These are phyloP conservation scores for Clitopilus passeckerianus DNA, from an alignment of 768 basidiomycete species.

Conservation along the genomic window DNA sequence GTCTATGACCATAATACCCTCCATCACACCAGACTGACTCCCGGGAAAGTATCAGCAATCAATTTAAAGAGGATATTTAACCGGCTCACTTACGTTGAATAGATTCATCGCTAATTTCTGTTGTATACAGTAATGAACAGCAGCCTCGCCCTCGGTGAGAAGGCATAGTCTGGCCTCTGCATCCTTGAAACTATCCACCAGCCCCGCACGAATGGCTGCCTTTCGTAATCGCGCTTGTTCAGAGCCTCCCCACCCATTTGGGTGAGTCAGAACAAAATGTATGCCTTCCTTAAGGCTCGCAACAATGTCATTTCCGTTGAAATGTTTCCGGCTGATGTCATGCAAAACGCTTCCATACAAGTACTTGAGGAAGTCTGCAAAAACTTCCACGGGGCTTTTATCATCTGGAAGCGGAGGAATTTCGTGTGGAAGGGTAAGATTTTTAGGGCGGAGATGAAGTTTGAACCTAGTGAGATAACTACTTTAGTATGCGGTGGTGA, in stretches of 20 bases:
- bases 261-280: slow-evolving; percentile 45
- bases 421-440: slow-evolving; percentile 9
- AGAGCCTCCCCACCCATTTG: slow-evolving; percentile 58
- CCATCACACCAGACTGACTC: slow-evolving; percentile 23
- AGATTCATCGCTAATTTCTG: slow-evolving; percentile 3
- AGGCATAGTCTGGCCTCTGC: slow-evolving; percentile 44
- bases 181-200: slow-evolving; percentile 33
- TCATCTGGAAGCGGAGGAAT: slow-evolving; percentile 32
- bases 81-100: not conserved
- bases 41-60: too few species aligned
- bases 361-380: slow-evolving; percentile 39
- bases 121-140: slow-evolving; percentile 49
- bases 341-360: slow-evolving; percentile 28
- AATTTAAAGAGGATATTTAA: too few species aligned
- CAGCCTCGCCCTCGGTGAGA: slow-evolving; percentile 58
- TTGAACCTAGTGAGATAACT: slow-evolving; percentile 21
- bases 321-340: slow-evolving; percentile 34
- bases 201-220: slow-evolving; percentile 44
- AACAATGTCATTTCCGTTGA: slow-evolving; percentile 31
- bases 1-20: slow-evolving; percentile 49
- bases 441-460: slow-evolving; percentile 25
- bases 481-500: not conserved
- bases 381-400: slow-evolving; percentile 29
- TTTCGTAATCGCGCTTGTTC: slow-evolving; percentile 51
- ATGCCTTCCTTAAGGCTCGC: slow-evolving; percentile 26